These are phyloP conservation scores for Trichophyton benhamiae DNA, from an alignment of 2,329 filamentous ascomycete species.

Conservation along the genomic window DNA sequence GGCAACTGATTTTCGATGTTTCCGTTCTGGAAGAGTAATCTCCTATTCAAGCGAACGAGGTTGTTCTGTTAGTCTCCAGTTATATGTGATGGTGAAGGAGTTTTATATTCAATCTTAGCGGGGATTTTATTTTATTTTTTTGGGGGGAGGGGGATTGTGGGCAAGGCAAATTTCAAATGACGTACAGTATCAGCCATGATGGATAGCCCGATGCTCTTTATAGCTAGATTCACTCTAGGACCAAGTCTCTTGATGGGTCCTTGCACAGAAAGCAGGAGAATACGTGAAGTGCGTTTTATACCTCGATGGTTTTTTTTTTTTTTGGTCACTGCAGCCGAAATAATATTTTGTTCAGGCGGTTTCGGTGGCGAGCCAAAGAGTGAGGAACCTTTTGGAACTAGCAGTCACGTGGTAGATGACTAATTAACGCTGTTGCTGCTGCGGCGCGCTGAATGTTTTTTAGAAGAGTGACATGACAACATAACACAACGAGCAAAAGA, in stretches of 20 bases:
- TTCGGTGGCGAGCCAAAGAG: not conserved
- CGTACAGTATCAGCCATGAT: constrained; percentile 35
- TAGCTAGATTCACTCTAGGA: not conserved
- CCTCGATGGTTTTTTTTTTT: too few species aligned
- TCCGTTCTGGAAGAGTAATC: constrained; percentile 28
- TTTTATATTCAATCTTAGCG: not conserved
- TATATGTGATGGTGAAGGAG: not conserved
- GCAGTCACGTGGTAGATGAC: too few species aligned
- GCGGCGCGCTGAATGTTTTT: too few species aligned
- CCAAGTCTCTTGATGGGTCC: not conserved
- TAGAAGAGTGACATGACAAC: too few species aligned
- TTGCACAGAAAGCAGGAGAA: not conserved
- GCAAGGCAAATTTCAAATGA: constrained; percentile 23
- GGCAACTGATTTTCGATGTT: constrained; percentile 82
- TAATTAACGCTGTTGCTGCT: too few species aligned
- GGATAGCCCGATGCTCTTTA: not conserved
- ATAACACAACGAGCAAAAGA: too few species aligned
- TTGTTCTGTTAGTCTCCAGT: constrained; percentile 15
- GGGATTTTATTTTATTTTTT: not conserved
- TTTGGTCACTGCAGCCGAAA: not conserved
- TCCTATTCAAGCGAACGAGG: constrained; percentile 24
- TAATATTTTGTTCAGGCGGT: not conserved
- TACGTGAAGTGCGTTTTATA: not conserved
- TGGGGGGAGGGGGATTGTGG: constrained; percentile 16
- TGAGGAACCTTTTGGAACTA: too few species aligned